Conservation (phyloP, 179 eudicot genomes). For the Beta lomatogona region DNA sequence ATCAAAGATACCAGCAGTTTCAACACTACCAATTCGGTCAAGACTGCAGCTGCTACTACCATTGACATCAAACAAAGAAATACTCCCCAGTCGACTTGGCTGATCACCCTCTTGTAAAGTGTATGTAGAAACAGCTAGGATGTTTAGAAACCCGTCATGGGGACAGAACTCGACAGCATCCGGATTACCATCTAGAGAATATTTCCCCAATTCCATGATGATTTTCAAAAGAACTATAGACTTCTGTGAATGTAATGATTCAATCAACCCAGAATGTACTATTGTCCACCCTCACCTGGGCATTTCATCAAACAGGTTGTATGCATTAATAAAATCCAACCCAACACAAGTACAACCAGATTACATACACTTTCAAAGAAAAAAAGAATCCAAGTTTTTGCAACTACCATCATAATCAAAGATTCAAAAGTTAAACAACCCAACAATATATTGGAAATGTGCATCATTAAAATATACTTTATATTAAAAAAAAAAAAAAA, state of each 20-base stretch:
- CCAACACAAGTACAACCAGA: no score
- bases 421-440: no score
- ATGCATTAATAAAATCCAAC: conserved; percentile 13
- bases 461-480: no score
- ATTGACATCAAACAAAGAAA: conserved; percentile 76
- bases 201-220: conserved; percentile 65
- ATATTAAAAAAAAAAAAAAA: no score
- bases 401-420: no score
- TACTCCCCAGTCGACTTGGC: conserved; percentile 70
- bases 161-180: conserved; percentile 97
- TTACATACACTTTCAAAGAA: no score
- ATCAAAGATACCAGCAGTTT: conserved; percentile 85
- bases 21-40: conserved; percentile 49
- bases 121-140: conserved; percentile 83
- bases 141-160: conserved; percentile 53
- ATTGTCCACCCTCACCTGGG: conserved; percentile 13
- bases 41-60: conserved; percentile 38
- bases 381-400: no score
- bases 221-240: not conserved
- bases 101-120: conserved; percentile 69
- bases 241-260: not conserved
- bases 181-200: conserved; percentile 71
- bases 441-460: no score
- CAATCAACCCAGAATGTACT: not conserved
- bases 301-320: conserved; percentile 56